Evolutionary conservation across 768 basidiomycete genomes (phyloP).

Genomic region (Amanita rimosa): DNA sequence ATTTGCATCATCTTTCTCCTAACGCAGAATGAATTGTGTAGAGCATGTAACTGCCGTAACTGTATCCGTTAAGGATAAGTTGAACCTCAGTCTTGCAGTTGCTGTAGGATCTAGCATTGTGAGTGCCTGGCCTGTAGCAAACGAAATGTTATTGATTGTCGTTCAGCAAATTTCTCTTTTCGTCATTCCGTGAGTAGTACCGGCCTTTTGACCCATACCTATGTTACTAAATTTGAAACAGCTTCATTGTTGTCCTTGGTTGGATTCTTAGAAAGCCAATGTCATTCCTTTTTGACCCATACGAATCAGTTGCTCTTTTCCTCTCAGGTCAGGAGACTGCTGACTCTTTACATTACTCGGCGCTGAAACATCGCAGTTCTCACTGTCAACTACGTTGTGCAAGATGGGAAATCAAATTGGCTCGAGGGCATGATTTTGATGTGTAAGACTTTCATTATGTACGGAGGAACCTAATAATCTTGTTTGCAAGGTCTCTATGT

Average conservation of each 20-base stretch:
- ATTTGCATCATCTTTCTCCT: background rate
- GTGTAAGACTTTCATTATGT: constrained; percentile 11
- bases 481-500: constrained; percentile 43
- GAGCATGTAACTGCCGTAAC: constrained; percentile 90
- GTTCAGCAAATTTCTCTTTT: constrained; percentile 73
- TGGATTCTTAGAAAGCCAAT: constrained; percentile 79
- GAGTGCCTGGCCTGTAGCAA: constrained; percentile 16
- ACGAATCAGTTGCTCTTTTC: constrained; percentile 61
- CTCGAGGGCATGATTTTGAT: constrained; percentile 59
- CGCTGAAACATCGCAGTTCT: constrained; percentile 35
- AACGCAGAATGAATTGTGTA: constrained; percentile 9
- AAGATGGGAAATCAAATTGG: constrained; percentile 80
- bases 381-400: constrained; percentile 73
- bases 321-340: constrained; percentile 21
- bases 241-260: constrained; percentile 61
- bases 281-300: constrained; percentile 80
- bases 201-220: background rate
- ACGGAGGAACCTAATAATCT: background rate
- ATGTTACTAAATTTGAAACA: constrained; percentile 14
- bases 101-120: constrained; percentile 84
- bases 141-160: background rate
- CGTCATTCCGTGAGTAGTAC: constrained; percentile 59
- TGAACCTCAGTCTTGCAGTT: constrained; percentile 79
- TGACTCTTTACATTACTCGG: background rate
- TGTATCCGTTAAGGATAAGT: constrained; percentile 82